These are phyloP conservation scores for Lodderomyces oxycetoniae DNA, from an alignment of 1,139 yeast species.

Conservation along the genomic window DNA sequence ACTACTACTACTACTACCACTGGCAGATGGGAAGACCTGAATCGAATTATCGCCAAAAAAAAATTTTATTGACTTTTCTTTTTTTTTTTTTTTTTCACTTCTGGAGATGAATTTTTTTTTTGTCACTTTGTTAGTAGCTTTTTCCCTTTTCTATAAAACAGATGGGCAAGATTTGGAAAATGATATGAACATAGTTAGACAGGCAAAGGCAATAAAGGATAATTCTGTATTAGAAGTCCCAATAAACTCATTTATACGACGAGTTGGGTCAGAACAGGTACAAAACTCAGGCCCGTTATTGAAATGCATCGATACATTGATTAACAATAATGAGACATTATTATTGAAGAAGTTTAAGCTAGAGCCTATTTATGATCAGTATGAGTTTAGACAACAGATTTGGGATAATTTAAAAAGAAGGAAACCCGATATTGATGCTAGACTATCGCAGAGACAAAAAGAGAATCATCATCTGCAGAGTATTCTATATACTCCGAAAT, in stretches of 20 bases:
- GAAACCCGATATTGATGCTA: slow-evolving; percentile 3
- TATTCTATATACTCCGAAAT: slow-evolving; percentile 5
- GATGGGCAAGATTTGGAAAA: too few species aligned
- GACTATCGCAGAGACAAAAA: slow-evolving; percentile 2
- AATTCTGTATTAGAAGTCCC: slow-evolving; percentile 5
- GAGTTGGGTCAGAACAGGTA: slow-evolving; percentile 9
- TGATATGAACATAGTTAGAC: slow-evolving; percentile 10
- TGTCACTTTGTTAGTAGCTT: too few species aligned
- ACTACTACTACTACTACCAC: too few species aligned
- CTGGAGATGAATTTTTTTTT: slow-evolving; percentile 2
- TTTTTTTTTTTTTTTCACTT: slow-evolving; percentile 2
- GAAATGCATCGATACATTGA: slow-evolving; percentile 13
- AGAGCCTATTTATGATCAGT: slow-evolving; percentile 4
- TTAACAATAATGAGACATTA: slow-evolving; percentile 12
- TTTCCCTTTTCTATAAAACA: too few species aligned
- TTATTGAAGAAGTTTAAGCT: slow-evolving; percentile 11
- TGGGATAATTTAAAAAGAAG: slow-evolving; percentile 11
- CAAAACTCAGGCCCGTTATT: slow-evolving; percentile 11
- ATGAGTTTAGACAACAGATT: slow-evolving; percentile 10
- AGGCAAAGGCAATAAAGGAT: slow-evolving; percentile 4
- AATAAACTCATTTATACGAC: slow-evolving; percentile 6
- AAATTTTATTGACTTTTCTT: not conserved
- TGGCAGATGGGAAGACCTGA: slow-evolving; percentile 5
- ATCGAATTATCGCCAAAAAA: not conserved
- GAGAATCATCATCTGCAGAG: not conserved